phyloP scores from a whole-genome alignment of 148 eudicot species.

The Gaultheria prostrata region DNA sequence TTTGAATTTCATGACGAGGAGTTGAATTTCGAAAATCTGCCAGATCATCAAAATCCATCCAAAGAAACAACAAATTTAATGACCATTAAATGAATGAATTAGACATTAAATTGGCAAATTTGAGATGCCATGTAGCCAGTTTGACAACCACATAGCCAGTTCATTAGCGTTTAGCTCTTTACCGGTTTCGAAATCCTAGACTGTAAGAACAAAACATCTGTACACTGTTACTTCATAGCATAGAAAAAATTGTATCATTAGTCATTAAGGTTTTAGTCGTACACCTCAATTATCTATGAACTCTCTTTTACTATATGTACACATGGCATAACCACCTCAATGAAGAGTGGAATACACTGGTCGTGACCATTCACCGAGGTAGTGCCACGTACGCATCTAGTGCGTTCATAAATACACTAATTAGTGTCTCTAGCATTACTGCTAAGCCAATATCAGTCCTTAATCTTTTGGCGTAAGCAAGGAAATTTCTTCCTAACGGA shows the following conservation, averaged over 20 bases:
- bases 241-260: neutral
- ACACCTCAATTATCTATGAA: neutral
- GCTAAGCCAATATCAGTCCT: neutral
- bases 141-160: neutral
- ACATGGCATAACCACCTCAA: neutral
- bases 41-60: constrained; percentile 5
- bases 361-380: neutral
- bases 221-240: neutral
- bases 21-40: neutral
- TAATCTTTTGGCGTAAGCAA: neutral
- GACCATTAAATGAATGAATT: neutral
- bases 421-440: neutral
- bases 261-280: neutral
- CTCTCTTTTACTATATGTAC: neutral
- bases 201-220: neutral
- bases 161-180: neutral
- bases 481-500: neutral
- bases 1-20: neutral
- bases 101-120: neutral
- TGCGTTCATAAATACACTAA: neutral
- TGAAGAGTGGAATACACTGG: neutral
- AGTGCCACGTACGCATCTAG: neutral
- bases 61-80: neutral
- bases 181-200: neutral
- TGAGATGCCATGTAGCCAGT: neutral